A percentile compares a stretch with the other conserved stretches of the same genome.
Conservation (phyloP, 2,329 filamentous ascomycete genomes). For the Ophiognomonia clavigignenti-juglandacearum region DNA sequence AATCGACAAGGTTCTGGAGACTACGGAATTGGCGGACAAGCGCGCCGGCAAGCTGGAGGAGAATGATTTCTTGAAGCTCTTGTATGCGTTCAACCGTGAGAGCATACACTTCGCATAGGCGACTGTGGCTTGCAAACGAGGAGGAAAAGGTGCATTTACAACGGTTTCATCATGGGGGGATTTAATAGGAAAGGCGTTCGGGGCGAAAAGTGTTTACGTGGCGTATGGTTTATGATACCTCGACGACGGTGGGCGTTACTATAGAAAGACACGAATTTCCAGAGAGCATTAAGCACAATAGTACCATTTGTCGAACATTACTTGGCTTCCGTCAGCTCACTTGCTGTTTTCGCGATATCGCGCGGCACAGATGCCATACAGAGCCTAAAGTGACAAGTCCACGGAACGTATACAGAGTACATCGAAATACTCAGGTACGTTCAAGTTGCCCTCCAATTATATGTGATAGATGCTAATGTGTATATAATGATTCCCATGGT, state of each 20-base stretch:
- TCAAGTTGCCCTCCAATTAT: neutral
- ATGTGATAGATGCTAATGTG: neutral
- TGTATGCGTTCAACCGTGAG: constrained; percentile 82
- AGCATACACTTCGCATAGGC: constrained; percentile 89
- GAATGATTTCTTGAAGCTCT: constrained; percentile 79
- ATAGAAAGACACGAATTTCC: no score
- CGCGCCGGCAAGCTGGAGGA: constrained; percentile 85
- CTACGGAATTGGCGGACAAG: constrained; percentile 76
- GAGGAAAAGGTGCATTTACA: neutral
- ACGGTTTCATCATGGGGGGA: constrained; percentile 3
- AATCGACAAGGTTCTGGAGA: constrained; percentile 77
- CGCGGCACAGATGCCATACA: no score
- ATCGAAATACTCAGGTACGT: no score
- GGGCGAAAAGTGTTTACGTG: neutral
- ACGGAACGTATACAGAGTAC: no score
- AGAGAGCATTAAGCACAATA: no score
- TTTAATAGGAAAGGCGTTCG: constrained; percentile 11
- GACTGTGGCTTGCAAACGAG: neutral
- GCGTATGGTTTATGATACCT: no score
- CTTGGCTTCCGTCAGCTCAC: no score
- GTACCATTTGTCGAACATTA: no score
- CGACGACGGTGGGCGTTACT: no score
- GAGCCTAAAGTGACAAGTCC: no score
- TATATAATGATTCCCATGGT: constrained; percentile 2
- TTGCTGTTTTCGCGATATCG: no score